Base-by-base conservation (phyloP, 495 filamentous ascomycete genomes). In the Penicillium pancosmium region DNA sequence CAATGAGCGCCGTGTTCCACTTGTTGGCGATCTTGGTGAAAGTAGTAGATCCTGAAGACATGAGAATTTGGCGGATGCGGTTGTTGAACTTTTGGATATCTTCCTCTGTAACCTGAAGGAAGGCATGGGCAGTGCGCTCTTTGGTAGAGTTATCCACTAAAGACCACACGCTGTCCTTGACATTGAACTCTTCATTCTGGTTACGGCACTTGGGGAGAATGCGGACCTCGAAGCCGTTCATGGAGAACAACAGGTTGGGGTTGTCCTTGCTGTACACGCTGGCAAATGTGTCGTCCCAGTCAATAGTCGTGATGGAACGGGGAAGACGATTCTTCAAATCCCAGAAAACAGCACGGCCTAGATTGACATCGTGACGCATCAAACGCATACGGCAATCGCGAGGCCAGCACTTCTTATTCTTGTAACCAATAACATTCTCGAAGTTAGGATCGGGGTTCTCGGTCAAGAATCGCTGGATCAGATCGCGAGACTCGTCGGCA, bases 11-110 rank as follows among this genome's bases (percentile, higher is more conserved):
- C 0, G 95, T 98, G 73, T 99, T 99, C 95, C 95, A 99, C 74
- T 99, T 99, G 74, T 99, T 99, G 49, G 95, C 95, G 66, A 99
- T 99, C 84, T 99, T 99, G 50, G 95, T 99, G 80, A 99, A 99
- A 1, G 95, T 99, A 3, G 95, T 99, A 4, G 92, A 96, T 25
- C 95, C 95, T 59, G 93, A 98, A 12, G 92, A 96, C 95, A 99
- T 99, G 27, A 99, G 84, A 71, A 99, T 98, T 68, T 99, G 95
- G 44, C 95, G 88, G 69, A 99, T 98, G 8, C 95, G 86, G 68
- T 99, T 99, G 73, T 99, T 99, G 79, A 99, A 99, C 73, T 98
- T 98, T 59, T 95, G 91, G 59, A 98, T 93, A 65, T 98, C 94
- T 73, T 98, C 95, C 69, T 99, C 93, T 0, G 95, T 98, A 35